Conservation (phyloP, 2,329 filamentous ascomycete species). For the Pestalotiopsis sp. region DNA sequence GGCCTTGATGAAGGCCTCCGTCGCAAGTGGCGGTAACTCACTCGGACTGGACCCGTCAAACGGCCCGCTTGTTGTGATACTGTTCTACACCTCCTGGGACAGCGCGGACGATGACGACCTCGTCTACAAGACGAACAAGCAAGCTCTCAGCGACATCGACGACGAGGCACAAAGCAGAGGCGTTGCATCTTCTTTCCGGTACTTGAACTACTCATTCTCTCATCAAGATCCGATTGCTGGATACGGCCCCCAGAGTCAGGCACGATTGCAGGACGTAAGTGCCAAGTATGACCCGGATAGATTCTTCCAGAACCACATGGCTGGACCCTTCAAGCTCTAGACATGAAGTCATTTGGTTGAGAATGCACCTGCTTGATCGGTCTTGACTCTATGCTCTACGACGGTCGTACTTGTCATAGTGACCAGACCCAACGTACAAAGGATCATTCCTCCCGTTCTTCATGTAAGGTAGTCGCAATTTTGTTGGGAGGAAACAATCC, state of each 20-base stretch:
- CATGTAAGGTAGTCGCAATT: no score
- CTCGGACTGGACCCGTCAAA: background rate
- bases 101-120: background rate
- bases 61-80: background rate
- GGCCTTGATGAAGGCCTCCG: background rate
- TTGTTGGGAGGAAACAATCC: no score
- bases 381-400: no score
- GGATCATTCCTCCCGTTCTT: no score
- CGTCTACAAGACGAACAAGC: background rate
- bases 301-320: background rate
- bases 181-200: constrained; percentile 9
- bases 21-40: background rate
- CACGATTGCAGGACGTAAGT: constrained; percentile 19
- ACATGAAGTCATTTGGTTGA: background rate
- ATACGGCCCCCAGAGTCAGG: constrained; percentile 19
- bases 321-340: background rate
- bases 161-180: background rate
- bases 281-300: constrained; percentile 20
- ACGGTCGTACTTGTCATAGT: no score
- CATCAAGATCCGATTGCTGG: constrained; percentile 22
- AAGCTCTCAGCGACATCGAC: background rate
- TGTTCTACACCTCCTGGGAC: background rate
- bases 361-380: no score
- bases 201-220: constrained; percentile 22
- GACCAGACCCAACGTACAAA: no score